A percentile compares a stretch with the other conserved stretches of the same genome.
Conservation (phyloP, 495 filamentous ascomycete genomes). For the Aspergillus ellipticus region DNA sequence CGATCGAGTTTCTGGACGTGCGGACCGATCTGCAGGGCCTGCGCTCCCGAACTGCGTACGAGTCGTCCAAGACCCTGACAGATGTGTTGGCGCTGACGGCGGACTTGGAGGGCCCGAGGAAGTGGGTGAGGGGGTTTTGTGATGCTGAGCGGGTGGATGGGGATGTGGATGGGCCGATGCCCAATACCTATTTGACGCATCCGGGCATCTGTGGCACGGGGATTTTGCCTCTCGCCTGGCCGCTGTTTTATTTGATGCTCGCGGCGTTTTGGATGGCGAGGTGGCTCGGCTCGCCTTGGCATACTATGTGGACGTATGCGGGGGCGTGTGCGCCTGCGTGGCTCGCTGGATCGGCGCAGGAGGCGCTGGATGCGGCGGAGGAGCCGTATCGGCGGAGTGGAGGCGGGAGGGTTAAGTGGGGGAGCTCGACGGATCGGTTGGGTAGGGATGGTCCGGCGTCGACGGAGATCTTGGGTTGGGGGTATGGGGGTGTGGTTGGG, state of each 20-base stretch:
- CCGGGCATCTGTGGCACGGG: constrained; percentile 81
- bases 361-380: constrained; percentile 60
- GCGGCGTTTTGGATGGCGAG: constrained; percentile 67
- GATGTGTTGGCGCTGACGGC: constrained; percentile 79
- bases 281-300: constrained; percentile 83
- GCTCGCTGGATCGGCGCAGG: constrained; percentile 68
- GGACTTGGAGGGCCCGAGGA: constrained; percentile 57
- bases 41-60: constrained; percentile 61
- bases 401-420: constrained; percentile 78
- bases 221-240: constrained; percentile 65
- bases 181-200: constrained; percentile 72
- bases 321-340: constrained; percentile 74
- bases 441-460: constrained; percentile 59
- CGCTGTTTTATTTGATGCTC: constrained; percentile 63
- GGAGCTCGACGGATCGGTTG: constrained; percentile 55
- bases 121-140: constrained; percentile 49
- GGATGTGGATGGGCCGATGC: constrained; percentile 18
- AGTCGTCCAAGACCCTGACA: constrained; percentile 78
- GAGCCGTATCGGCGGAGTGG: constrained; percentile 34
- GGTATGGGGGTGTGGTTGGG: constrained; percentile 67
- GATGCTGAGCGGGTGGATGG: constrained; percentile 15
- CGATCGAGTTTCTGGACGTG: constrained; percentile 49
- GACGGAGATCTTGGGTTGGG: constrained; percentile 85
- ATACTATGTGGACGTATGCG: constrained; percentile 69
- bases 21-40: constrained; percentile 80